Evolutionary conservation across 352 stramenopile species (phyloP).

Genomic region (Elongisporangium anandrum): DNA sequence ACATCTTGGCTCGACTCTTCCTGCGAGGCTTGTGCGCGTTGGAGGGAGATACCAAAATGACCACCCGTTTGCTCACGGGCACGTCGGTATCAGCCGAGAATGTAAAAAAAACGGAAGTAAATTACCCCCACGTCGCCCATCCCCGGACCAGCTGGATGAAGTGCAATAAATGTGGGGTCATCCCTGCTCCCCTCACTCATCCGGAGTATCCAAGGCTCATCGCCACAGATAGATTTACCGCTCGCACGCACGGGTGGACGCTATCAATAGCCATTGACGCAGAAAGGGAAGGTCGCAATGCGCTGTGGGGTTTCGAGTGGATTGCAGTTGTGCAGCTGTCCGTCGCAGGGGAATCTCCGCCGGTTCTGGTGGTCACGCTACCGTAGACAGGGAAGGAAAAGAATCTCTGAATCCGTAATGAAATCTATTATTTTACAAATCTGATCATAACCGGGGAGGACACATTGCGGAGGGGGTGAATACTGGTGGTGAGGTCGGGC

Average conservation of each 20-base stretch:
- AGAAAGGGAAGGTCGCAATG: not conserved
- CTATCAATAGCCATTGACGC: not conserved
- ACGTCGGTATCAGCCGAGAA: not conserved
- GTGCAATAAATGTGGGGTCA: not conserved
- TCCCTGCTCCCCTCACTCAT: not conserved
- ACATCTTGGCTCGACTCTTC: constrained; percentile 32
- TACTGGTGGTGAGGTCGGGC: not conserved
- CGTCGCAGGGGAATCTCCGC: not conserved
- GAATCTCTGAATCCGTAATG: not conserved
- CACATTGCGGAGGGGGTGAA: not conserved
- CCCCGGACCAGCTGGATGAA: not conserved
- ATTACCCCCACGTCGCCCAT: constrained; percentile 2
- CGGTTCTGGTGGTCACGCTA: not conserved
- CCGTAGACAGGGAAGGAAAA: not conserved
- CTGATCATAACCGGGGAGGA: not conserved
- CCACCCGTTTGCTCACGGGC: constrained; percentile 20
- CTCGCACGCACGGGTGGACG: no score
- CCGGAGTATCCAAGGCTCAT: not conserved
- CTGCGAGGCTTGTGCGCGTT: constrained; percentile 16
- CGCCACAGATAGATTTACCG: not conserved
- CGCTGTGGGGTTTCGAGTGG: not conserved
- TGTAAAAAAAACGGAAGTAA: constrained; percentile 2
- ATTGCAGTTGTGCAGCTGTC: not conserved
- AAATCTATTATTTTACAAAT: not conserved
- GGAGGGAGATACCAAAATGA: constrained; percentile 84